These are phyloP conservation scores for Phialophora tarda DNA, from an alignment of 2,329 filamentous ascomycete species.

Conservation along the genomic window DNA sequence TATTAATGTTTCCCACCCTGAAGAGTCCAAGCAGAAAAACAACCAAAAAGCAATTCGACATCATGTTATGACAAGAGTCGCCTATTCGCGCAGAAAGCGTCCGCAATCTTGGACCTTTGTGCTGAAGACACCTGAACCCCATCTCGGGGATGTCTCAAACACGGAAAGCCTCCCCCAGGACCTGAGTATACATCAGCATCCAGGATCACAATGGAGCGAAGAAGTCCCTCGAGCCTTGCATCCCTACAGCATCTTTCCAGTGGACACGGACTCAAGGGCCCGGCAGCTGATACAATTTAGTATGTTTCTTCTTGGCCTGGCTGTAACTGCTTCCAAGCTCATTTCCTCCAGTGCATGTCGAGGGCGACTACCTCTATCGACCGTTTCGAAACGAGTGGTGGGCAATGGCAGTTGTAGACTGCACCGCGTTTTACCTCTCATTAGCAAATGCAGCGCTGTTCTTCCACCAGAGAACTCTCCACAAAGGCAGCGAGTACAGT, in stretches of 20 bases:
- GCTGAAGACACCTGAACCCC: background rate
- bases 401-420: slow-evolving; percentile 39
- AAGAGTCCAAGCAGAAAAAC: slow-evolving; percentile 16
- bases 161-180: background rate
- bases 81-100: slow-evolving; percentile 18
- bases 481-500: slow-evolving; percentile 36
- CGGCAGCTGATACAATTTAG: slow-evolving; percentile 28
- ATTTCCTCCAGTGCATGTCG: slow-evolving; percentile 19
- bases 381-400: slow-evolving; percentile 43
- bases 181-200: background rate
- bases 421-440: slow-evolving; percentile 39
- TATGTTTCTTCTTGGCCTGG: slow-evolving; percentile 4
- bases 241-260: slow-evolving; percentile 19
- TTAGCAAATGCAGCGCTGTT: slow-evolving; percentile 42
- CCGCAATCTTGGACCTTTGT: slow-evolving; percentile 10
- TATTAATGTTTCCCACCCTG: slow-evolving; percentile 18
- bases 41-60: slow-evolving; percentile 19
- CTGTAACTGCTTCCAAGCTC: background rate
- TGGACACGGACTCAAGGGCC: slow-evolving; percentile 19
- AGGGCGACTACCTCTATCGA: slow-evolving; percentile 38
- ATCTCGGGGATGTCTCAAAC: background rate
- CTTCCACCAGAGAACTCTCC: slow-evolving; percentile 35
- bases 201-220: background rate
- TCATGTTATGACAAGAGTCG: slow-evolving; percentile 28
- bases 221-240: slow-evolving; percentile 14